phyloP scores from a whole-genome alignment of 2,329 filamentous ascomycete genomes.

The Calcarisporium arbuscula region DNA sequence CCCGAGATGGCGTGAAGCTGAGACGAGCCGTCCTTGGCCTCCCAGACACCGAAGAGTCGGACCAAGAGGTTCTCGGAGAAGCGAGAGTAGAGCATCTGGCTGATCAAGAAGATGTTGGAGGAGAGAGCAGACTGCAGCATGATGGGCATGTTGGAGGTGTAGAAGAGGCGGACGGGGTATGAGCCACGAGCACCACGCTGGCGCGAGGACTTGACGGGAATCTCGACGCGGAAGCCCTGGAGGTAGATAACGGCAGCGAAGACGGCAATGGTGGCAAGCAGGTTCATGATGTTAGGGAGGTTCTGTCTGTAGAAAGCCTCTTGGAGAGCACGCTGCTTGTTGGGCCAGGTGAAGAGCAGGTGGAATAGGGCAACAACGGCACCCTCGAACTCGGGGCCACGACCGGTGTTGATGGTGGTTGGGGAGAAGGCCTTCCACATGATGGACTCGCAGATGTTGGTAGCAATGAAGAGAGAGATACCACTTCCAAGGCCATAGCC shows the following conservation, averaged over 20 bases:
- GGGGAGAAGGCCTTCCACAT: slow-evolving; percentile 99
- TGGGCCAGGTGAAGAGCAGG: slow-evolving; percentile 94
- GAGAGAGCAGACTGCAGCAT: slow-evolving; percentile 99
- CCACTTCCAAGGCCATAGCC: slow-evolving; percentile 97
- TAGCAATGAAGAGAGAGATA: slow-evolving; percentile 99
- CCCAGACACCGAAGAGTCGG: slow-evolving; percentile 96
- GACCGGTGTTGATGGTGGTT: slow-evolving; percentile 97
- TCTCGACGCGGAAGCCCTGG: slow-evolving; percentile 98
- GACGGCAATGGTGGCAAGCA: slow-evolving; percentile 84
- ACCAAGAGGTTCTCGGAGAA: slow-evolving; percentile 99
- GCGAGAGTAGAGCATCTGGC: slow-evolving; percentile 98
- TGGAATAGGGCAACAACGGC: slow-evolving; percentile 97
- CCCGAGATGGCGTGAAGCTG: slow-evolving; percentile 92
- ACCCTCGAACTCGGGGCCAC: slow-evolving; percentile 98
- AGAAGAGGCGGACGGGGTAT: slow-evolving; percentile 98
- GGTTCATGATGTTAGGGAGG: slow-evolving; percentile 98
- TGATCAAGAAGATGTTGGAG: slow-evolving; percentile 98
- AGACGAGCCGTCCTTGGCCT: slow-evolving; percentile 90
- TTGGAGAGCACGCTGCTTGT: slow-evolving; percentile 97
- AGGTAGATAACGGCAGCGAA: slow-evolving; percentile 99
- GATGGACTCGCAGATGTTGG: slow-evolving; percentile 99
- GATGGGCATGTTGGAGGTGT: slow-evolving; percentile 99
- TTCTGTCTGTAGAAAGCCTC: slow-evolving; percentile 99
- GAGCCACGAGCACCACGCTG: slow-evolving; percentile 98
- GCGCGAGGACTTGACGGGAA: slow-evolving; percentile 98